These are phyloP conservation scores for Brassica cretica DNA, from an alignment of 345 rosid genomes.

Conservation along the genomic window DNA sequence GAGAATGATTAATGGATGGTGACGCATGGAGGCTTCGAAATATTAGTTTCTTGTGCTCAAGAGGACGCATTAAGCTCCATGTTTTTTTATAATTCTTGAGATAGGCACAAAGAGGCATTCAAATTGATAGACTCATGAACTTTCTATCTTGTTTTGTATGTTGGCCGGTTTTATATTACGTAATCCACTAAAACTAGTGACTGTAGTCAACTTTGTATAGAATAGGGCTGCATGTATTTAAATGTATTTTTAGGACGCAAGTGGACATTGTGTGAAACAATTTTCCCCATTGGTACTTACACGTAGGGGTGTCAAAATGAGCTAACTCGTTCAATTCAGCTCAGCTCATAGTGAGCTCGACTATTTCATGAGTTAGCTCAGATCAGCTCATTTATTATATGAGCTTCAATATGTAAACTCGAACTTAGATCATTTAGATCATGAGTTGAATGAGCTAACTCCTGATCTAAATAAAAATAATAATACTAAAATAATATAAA, in stretches of 20 bases:
- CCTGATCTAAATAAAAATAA: too few species aligned
- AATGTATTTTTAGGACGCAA: slow-evolving; percentile 22
- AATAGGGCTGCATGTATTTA: slow-evolving; percentile 12
- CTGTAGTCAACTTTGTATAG: slow-evolving; percentile 16
- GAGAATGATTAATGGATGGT: slow-evolving; percentile 33
- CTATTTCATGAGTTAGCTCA: too few species aligned
- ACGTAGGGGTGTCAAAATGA: background rate
- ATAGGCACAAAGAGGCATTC: slow-evolving; percentile 10
- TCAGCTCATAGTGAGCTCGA: too few species aligned
- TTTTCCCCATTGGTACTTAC: slow-evolving; percentile 22
- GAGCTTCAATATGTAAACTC: too few species aligned
- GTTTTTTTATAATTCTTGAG: background rate
- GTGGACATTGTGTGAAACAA: slow-evolving; percentile 26
- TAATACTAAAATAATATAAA: too few species aligned
- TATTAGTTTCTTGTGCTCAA: slow-evolving; percentile 28
- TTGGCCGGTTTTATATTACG: slow-evolving; percentile 31
- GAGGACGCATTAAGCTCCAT: slow-evolving; percentile 20
- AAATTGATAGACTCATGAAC: slow-evolving; percentile 11
- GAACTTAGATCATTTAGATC: too few species aligned
- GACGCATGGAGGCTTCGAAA: slow-evolving; percentile 33
- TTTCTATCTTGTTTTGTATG: slow-evolving; percentile 24
- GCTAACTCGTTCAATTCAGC: too few species aligned
- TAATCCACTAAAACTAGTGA: slow-evolving; percentile 31
- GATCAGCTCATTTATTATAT: too few species aligned
- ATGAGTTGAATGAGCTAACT: too few species aligned